phyloP scores from a whole-genome alignment of 345 rosid genomes.

The Angophora floribunda region DNA sequence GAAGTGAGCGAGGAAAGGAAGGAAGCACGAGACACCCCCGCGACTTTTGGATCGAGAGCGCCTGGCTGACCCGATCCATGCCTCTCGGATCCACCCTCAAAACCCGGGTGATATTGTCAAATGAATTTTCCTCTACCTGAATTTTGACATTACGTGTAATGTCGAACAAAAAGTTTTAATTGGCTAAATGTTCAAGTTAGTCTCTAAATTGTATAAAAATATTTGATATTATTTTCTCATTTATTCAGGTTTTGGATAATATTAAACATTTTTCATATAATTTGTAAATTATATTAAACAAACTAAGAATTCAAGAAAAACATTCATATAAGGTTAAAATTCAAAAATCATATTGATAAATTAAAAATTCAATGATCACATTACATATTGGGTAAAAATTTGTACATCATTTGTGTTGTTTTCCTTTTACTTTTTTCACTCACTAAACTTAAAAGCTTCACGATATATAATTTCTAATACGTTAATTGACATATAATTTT shows the following conservation, averaged over 20 bases:
- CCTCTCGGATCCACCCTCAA: neutral
- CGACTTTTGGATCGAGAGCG: neutral
- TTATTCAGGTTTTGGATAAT: no score
- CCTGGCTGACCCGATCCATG: neutral
- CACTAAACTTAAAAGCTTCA: neutral
- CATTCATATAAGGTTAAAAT: no score
- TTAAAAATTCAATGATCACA: rapidly evolving
- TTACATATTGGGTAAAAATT: no score
- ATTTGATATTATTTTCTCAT: no score
- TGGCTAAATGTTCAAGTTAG: no score
- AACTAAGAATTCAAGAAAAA: no score
- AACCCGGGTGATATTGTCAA: neutral
- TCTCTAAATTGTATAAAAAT: no score
- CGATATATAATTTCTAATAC: neutral
- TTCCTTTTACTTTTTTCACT: neutral
- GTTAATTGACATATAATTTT: neutral
- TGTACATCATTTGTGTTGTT: rapidly evolving
- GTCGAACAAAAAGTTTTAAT: neutral
- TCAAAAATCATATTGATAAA: rapidly evolving
- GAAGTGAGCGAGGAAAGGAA: neutral
- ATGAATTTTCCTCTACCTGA: neutral
- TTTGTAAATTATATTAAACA: no score
- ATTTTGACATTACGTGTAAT: no score
- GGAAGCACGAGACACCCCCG: neutral
- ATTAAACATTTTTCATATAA: no score